A percentile compares a stretch with the other conserved stretches of the same genome.
phyloP scores from a whole-genome alignment of 139 green algal genomes.

The Tetradesmus lagerheimii region DNA sequence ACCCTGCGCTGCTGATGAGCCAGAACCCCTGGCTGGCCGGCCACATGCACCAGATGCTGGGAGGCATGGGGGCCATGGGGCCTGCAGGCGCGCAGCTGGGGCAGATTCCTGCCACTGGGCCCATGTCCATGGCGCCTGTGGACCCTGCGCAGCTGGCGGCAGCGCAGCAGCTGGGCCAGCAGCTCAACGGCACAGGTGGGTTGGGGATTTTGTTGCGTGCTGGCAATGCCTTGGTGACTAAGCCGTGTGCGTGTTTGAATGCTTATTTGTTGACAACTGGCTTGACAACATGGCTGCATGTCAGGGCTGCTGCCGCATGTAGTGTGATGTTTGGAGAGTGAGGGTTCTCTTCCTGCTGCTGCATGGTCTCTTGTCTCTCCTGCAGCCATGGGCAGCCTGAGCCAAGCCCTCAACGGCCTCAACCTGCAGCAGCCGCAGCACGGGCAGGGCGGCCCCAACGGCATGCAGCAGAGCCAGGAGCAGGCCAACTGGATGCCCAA shows the following conservation, averaged over 20 bases:
- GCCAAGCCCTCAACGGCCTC: constrained; percentile 33
- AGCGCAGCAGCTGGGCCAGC: constrained; percentile 40
- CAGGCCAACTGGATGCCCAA: constrained; percentile 25
- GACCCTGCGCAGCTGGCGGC: constrained; percentile 31
- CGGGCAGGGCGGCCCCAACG: neutral
- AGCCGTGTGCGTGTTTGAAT: neutral
- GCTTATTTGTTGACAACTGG: neutral
- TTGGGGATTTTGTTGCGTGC: neutral
- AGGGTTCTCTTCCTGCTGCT: neutral
- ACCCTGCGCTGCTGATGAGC: constrained; percentile 41
- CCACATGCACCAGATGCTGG: constrained; percentile 37
- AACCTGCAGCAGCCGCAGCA: constrained; percentile 15
- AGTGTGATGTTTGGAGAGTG: neutral
- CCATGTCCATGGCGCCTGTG: neutral
- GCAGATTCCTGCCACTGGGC: constrained; percentile 10
- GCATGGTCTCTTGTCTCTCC: neutral
- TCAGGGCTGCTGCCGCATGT: too few species aligned
- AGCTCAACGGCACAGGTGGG: constrained; percentile 28
- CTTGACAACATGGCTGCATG: too few species aligned
- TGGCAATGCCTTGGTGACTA: too few species aligned
- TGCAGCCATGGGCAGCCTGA: constrained; percentile 34
- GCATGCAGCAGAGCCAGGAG: neutral
- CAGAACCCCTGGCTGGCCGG: constrained; percentile 43
- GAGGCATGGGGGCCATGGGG: neutral
- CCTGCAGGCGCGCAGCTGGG: neutral